Evolutionary conservation across 1,139 yeast genomes (phyloP).

Genomic region (Martiniozyma asiatica): DNA sequence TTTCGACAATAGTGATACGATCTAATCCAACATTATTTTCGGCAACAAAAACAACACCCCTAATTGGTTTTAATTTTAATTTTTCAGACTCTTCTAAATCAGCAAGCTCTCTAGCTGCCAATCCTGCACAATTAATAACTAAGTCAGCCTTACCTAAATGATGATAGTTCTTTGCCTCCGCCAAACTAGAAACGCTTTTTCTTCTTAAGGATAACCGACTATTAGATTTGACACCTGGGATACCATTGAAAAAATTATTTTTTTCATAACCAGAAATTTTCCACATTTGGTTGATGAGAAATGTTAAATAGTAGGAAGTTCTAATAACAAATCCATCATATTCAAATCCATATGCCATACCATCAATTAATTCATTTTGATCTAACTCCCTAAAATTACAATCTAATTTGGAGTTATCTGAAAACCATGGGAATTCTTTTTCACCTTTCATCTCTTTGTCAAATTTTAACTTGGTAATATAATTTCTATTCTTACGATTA

Average conservation of each 20-base stretch:
- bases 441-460: constrained; percentile 9
- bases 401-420: constrained; percentile 22
- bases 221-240: constrained; percentile 5
- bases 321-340: constrained; percentile 39
- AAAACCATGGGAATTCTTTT: constrained; percentile 32
- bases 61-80: constrained; percentile 26
- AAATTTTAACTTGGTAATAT: constrained; percentile 22
- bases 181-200: constrained; percentile 12
- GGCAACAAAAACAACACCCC: constrained; percentile 33
- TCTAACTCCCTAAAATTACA: constrained; percentile 24
- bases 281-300: constrained; percentile 28
- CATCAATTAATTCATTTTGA: constrained; percentile 22
- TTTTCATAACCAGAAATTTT: constrained; percentile 11
- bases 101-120: constrained; percentile 29
- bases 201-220: constrained; percentile 27
- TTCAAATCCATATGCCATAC: constrained; percentile 27
- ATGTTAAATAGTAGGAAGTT: constrained; percentile 37
- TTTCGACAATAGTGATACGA: constrained; percentile 19
- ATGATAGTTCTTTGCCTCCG: constrained; percentile 16
- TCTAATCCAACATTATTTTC: constrained; percentile 25
- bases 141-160: constrained; percentile 18
- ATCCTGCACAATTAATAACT: constrained; percentile 40
- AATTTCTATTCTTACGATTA: constrained; percentile 23
- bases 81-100: constrained; percentile 19
- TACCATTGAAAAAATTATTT: constrained; percentile 10